Percentiles rank a stretch among this genome's conserved stretches.
phyloP scores from a whole-genome alignment of 257 asterid genomes.

The Avicennia marina region DNA sequence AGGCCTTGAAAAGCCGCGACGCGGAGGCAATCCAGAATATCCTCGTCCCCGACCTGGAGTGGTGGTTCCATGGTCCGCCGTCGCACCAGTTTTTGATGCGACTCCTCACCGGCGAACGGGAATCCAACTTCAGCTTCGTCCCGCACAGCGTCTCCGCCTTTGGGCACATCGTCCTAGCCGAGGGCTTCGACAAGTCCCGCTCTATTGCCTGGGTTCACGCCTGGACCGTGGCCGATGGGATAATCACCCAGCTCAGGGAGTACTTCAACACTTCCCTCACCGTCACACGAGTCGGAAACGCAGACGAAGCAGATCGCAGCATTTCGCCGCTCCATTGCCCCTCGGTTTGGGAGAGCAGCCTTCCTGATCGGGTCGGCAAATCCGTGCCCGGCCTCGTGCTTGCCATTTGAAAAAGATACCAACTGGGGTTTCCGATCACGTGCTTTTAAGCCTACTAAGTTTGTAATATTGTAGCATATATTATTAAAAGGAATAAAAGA shows the following conservation, averaged over 20 bases:
- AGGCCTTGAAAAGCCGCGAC: conserved; percentile 81
- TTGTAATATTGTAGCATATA: background rate
- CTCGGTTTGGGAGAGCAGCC: conserved; percentile 84
- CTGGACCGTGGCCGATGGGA: conserved; percentile 95
- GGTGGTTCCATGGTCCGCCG: conserved; percentile 99
- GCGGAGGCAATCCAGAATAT: conserved; percentile 62
- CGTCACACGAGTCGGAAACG: conserved; percentile 57
- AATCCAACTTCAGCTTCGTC: conserved; percentile 46
- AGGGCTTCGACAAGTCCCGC: conserved; percentile 61
- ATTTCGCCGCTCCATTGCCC: conserved; percentile 53
- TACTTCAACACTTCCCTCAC: conserved; percentile 92
- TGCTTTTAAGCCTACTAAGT: background rate
- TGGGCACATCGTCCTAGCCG: conserved; percentile 78
- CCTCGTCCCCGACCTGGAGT: conserved; percentile 93
- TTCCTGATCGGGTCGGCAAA: conserved; percentile 69
- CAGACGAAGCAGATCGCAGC: conserved; percentile 34
- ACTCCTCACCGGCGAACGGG: conserved; percentile 73
- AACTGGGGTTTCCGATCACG: background rate
- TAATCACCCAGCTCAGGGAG: conserved; percentile 92
- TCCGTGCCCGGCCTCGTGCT: conserved; percentile 79
- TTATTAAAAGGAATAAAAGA: background rate
- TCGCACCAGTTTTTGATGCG: conserved; percentile 96
- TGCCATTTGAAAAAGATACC: conserved; percentile 22
- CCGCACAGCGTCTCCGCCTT: conserved; percentile 73
- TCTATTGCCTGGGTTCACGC: conserved; percentile 95